Percentiles rank a stretch among this genome's conserved stretches.
These are phyloP conservation scores for Pythium aristosporum DNA, from an alignment of 352 stramenopile genomes.

Conservation along the genomic window DNA sequence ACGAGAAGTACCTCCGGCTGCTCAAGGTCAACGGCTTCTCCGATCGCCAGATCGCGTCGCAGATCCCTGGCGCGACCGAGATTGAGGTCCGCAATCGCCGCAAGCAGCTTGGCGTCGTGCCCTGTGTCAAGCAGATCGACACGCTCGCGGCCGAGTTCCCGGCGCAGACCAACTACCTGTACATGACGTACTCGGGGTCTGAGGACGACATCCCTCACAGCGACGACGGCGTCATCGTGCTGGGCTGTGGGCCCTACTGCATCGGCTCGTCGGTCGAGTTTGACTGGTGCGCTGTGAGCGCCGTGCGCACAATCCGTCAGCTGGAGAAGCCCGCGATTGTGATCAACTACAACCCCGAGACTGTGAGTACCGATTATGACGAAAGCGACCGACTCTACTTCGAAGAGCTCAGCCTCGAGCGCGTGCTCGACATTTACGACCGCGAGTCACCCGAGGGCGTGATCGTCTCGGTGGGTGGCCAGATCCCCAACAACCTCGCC, in stretches of 20 bases:
- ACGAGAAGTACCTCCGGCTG: constrained; percentile 49
- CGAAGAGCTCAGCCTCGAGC: constrained; percentile 97
- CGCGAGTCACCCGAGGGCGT: constrained; percentile 92
- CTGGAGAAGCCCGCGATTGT: constrained; percentile 96
- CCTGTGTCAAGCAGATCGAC: constrained; percentile 98
- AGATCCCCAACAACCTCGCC: constrained; percentile 99
- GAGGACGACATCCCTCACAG: constrained; percentile 90
- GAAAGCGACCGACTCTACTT: constrained; percentile 99
- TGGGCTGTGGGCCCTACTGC: constrained; percentile 97
- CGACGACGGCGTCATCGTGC: constrained; percentile 94
- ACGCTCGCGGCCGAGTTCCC: constrained; percentile 98
- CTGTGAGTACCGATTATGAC: constrained; percentile 99
- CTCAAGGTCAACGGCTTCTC: constrained; percentile 89
- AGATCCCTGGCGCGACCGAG: constrained; percentile 73
- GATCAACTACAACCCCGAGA: constrained; percentile 99
- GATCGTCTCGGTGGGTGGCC: constrained; percentile 97
- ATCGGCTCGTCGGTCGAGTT: constrained; percentile 99
- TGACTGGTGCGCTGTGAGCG: constrained; percentile 98
- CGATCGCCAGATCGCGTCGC: constrained; percentile 88
- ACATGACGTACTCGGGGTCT: constrained; percentile 97
- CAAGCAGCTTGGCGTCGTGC: constrained; percentile 89
- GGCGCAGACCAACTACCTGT: constrained; percentile 98
- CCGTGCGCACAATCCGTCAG: constrained; percentile 92
- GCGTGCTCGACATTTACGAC: constrained; percentile 99
- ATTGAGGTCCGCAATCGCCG: constrained; percentile 65